These are phyloP conservation scores for Periglandula ipomoeae DNA, from an alignment of 2,329 filamentous ascomycete genomes.

Conservation along the genomic window DNA sequence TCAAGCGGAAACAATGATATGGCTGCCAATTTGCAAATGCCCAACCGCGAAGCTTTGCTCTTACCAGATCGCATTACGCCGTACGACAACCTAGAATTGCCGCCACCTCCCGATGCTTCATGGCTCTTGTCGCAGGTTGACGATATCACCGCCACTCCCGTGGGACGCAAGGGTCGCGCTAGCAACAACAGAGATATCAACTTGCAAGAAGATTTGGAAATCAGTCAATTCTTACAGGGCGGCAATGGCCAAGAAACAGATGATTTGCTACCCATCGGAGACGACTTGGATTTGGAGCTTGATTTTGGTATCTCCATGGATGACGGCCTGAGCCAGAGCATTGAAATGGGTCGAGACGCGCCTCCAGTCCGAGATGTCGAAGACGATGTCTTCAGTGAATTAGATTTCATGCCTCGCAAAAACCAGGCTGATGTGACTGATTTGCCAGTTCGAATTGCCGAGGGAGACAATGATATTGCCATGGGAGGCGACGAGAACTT, in stretches of 20 bases:
- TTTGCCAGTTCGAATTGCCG: conserved; percentile 50
- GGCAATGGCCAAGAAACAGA: conserved; percentile 51
- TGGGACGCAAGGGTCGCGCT: conserved; percentile 47
- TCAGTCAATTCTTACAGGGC: conserved; percentile 73
- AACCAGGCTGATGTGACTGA: conserved; percentile 46
- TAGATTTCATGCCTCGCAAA: conserved; percentile 48
- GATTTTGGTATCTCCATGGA: conserved; percentile 69
- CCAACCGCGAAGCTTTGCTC: conserved; percentile 77
- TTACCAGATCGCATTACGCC: conserved; percentile 90
- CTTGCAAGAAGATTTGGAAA: conserved; percentile 58
- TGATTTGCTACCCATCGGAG: conserved; percentile 48
- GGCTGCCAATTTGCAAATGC: conserved; percentile 69
- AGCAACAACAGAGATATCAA: conserved; percentile 58
- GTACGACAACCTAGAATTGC: conserved; percentile 66
- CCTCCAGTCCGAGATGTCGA: conserved; percentile 57
- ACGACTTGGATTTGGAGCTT: conserved; percentile 62
- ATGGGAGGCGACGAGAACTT: conserved; percentile 56
- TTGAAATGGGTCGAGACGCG: conserved; percentile 87
- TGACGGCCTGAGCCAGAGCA: conserved; percentile 55
- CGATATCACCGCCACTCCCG: conserved; percentile 43
- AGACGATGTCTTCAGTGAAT: conserved; percentile 59
- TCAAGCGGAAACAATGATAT: conserved; percentile 92
- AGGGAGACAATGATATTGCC: conserved; percentile 53
- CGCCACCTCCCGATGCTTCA: conserved; percentile 82
- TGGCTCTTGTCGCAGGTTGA: conserved; percentile 72